These are phyloP conservation scores for Leptodontidium sp. DNA, from an alignment of 2,329 filamentous ascomycete genomes.

Conservation along the genomic window DNA sequence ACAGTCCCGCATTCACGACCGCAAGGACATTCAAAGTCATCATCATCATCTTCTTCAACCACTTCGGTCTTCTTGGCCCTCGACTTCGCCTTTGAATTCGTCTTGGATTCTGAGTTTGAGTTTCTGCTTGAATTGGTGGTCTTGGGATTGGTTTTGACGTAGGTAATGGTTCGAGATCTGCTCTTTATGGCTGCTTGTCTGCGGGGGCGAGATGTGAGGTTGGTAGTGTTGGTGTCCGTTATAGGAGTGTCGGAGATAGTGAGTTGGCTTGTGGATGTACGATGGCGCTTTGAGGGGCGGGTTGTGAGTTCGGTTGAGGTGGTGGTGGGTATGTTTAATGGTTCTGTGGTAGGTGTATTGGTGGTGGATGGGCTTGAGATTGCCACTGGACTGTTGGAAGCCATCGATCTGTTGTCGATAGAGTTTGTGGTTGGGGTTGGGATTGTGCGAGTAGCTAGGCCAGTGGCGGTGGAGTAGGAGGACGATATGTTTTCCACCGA, in stretches of 20 bases:
- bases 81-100: neutral
- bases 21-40: constrained; percentile 3
- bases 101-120: neutral
- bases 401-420: too few relatives aligned
- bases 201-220: neutral
- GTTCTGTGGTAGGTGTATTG: neutral
- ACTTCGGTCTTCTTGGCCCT: neutral
- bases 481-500: too few relatives aligned
- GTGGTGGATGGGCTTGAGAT: neutral
- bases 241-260: neutral
- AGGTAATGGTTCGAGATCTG: neutral
- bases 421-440: too few relatives aligned
- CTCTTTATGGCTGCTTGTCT: constrained; percentile 5
- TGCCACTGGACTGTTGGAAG: too few relatives aligned
- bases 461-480: too few relatives aligned
- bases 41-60: neutral
- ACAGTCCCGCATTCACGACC: neutral
- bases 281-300: neutral
- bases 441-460: too few relatives aligned
- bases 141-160: neutral
- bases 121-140: neutral
- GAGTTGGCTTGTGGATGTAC: neutral
- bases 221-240: neutral
- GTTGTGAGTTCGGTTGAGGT: neutral
- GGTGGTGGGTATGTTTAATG: neutral